phyloP scores from a whole-genome alignment of 805 yeast genomes.

The Saccharomycopsis sp. region DNA sequence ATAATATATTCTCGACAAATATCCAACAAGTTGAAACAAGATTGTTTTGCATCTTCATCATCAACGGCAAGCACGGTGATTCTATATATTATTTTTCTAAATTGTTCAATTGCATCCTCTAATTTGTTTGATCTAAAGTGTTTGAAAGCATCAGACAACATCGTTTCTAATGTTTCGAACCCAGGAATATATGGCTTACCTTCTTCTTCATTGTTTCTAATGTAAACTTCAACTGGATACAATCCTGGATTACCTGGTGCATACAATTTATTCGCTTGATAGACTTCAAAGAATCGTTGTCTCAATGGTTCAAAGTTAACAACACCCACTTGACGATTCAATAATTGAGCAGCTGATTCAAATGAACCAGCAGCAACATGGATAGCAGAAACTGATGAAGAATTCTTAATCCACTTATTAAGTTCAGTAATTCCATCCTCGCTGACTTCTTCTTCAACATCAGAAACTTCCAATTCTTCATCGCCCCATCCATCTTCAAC shows the following conservation, averaged over 20 bases:
- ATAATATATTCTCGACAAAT: slow-evolving; percentile 85
- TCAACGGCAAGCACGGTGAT: slow-evolving; percentile 65
- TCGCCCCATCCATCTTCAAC: slow-evolving; percentile 80
- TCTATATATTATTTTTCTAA: slow-evolving; percentile 75
- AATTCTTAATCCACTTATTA: slow-evolving; percentile 78
- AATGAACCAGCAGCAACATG: slow-evolving; percentile 95
- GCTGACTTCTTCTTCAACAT: slow-evolving; percentile 34
- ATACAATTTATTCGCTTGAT: slow-evolving; percentile 69
- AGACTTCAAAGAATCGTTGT: slow-evolving; percentile 74
- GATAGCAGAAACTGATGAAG: slow-evolving; percentile 75
- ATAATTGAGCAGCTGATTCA: slow-evolving; percentile 89
- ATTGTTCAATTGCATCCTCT: slow-evolving; percentile 69
- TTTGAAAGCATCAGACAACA: slow-evolving; percentile 66
- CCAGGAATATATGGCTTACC: slow-evolving; percentile 74
- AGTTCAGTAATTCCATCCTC: slow-evolving; percentile 34
- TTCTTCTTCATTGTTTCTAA: slow-evolving; percentile 57
- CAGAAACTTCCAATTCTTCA: slow-evolving; percentile 65
- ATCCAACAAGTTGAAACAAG: slow-evolving; percentile 61
- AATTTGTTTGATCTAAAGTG: slow-evolving; percentile 78
- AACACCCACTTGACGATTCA: slow-evolving; percentile 84
- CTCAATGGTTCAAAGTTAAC: slow-evolving; percentile 84
- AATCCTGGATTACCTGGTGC: slow-evolving; percentile 69
- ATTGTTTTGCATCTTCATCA: slow-evolving; percentile 66
- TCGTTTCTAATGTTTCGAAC: slow-evolving; percentile 53
- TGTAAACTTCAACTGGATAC: slow-evolving; percentile 60